Conservation (phyloP, 2,329 filamentous ascomycete genomes). For the Aspergillus vadensis region DNA sequence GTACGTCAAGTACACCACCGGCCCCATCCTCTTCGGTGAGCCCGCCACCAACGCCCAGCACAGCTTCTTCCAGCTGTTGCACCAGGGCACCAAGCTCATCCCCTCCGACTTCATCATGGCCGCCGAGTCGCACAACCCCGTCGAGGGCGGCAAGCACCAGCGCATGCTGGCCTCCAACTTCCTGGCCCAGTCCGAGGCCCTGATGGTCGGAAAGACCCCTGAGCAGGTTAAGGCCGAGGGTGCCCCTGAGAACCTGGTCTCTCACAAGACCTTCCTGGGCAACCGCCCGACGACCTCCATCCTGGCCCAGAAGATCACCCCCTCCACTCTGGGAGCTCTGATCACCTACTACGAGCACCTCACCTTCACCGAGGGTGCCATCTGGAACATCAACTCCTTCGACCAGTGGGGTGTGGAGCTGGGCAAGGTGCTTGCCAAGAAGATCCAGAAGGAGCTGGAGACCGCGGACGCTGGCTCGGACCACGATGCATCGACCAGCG, state of each 20-base stretch:
- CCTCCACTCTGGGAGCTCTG: conserved; percentile 86
- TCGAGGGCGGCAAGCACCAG: conserved; percentile 90
- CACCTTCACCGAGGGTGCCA: conserved; percentile 93
- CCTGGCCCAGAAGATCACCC: conserved; percentile 89
- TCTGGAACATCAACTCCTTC: conserved; percentile 99
- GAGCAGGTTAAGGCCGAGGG: conserved; percentile 52
- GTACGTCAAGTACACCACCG: conserved; percentile 96
- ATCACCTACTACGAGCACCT: conserved; percentile 99
- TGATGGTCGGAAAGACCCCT: conserved; percentile 57
- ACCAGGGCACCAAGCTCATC: conserved; percentile 99
- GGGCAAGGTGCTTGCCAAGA: conserved; percentile 94
- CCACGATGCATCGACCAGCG: conserved; percentile 86
- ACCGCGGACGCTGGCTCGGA: conserved; percentile 65
- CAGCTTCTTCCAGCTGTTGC: conserved; percentile 99
- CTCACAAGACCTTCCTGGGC: conserved; percentile 99
- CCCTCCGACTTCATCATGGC: conserved; percentile 97
- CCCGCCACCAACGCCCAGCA: conserved; percentile 99
- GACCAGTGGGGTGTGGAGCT: conserved; percentile 99
- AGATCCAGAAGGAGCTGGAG: conserved; percentile 83
- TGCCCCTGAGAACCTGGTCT: conserved; percentile 62
- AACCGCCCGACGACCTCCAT: conserved; percentile 97
- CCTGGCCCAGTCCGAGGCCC: conserved; percentile 52
- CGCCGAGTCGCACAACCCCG: conserved; percentile 93
- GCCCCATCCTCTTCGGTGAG: conserved; percentile 94
- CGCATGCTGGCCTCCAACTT: conserved; percentile 59